Evolutionary conservation across 495 filamentous ascomycete species (phyloP).

Genomic region (Xylaria acuta): DNA sequence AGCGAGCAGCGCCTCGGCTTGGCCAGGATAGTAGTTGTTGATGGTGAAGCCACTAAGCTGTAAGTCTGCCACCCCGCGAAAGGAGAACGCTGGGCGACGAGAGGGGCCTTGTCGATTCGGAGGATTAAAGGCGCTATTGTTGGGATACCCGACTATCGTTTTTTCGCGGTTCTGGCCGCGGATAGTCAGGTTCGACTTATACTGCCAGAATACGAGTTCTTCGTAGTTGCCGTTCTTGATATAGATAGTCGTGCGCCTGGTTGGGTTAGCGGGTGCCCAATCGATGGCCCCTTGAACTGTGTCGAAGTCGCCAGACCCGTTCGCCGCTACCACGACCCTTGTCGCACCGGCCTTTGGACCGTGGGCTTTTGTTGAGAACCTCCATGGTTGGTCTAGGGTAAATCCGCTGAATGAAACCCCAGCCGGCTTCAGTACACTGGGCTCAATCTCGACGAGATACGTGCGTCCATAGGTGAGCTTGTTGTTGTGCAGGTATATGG

Average conservation of each 20-base stretch:
- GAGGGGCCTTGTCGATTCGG: conserved; percentile 31
- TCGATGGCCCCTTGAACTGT: conserved; percentile 33
- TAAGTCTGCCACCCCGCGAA: conserved; percentile 27
- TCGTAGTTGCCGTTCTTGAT: conserved; percentile 30
- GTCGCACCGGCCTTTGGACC: conserved; percentile 18
- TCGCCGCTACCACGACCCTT: conserved; percentile 25
- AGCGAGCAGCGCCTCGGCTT: conserved; percentile 27
- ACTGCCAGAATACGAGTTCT: conserved; percentile 32
- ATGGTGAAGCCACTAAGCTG: conserved; percentile 28
- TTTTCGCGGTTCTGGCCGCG: conserved; percentile 25
- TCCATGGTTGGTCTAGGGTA: conserved; percentile 22
- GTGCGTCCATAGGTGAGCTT: conserved; percentile 27
- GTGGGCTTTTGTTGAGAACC: conserved; percentile 28
- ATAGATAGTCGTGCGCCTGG: conserved; percentile 15
- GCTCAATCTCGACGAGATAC: conserved; percentile 28
- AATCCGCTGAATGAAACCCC: conserved; percentile 28
- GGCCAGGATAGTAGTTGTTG: conserved; percentile 30
- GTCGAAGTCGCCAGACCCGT: conserved; percentile 31
- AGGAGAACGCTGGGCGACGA: conserved; percentile 30
- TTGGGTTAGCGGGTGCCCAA: conserved; percentile 29
- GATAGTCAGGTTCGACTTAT: conserved; percentile 28
- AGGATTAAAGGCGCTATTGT: conserved; percentile 34
- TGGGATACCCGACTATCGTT: conserved; percentile 30
- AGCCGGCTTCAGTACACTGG: conserved; percentile 16
- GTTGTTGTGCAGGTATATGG: conserved; percentile 32